phyloP scores from a whole-genome alignment of 176 grass and related monocot species.

The Carex kokanica region DNA sequence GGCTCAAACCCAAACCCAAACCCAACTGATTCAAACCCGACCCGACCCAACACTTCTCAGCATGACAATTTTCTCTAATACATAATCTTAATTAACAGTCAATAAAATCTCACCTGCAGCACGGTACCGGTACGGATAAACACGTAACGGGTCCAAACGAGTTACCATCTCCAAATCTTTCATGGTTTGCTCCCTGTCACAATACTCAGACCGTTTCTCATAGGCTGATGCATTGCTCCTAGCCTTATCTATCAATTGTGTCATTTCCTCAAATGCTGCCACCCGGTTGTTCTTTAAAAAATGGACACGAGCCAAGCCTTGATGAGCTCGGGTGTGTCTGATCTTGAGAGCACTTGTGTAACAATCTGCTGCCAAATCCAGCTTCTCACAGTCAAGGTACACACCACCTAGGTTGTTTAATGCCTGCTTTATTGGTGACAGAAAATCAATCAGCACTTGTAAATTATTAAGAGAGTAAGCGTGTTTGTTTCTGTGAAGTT shows the following conservation, averaged over 20 bases:
- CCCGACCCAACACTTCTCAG: neutral
- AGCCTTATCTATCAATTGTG: conserved; percentile 75
- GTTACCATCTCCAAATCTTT: conserved; percentile 76
- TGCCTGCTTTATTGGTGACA: conserved; percentile 42
- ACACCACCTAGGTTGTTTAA: conserved; percentile 96
- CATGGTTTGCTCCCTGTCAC: conserved; percentile 68
- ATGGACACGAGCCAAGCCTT: conserved; percentile 87
- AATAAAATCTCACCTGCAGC: conserved; percentile 66
- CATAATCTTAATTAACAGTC: conserved; percentile 10
- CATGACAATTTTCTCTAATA: neutral
- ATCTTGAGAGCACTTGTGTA: conserved; percentile 90
- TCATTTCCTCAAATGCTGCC: conserved; percentile 89
- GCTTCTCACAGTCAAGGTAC: conserved; percentile 87
- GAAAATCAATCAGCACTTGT: conserved; percentile 2
- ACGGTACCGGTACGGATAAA: conserved; percentile 91
- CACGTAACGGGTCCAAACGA: conserved; percentile 70
- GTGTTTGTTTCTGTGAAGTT: neutral
- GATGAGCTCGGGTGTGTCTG: conserved; percentile 87
- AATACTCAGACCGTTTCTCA: conserved; percentile 92
- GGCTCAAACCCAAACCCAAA: too few relatives aligned
- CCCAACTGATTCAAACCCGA: too few relatives aligned
- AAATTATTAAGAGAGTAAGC: too few relatives aligned
- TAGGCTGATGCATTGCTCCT: conserved; percentile 89
- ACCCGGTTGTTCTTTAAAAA: conserved; percentile 70
- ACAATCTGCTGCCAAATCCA: conserved; percentile 83